Percentiles rank a stretch among this genome's conserved stretches.
Conservation (phyloP, 257 asterid species). For the Solanum piurae region DNA sequence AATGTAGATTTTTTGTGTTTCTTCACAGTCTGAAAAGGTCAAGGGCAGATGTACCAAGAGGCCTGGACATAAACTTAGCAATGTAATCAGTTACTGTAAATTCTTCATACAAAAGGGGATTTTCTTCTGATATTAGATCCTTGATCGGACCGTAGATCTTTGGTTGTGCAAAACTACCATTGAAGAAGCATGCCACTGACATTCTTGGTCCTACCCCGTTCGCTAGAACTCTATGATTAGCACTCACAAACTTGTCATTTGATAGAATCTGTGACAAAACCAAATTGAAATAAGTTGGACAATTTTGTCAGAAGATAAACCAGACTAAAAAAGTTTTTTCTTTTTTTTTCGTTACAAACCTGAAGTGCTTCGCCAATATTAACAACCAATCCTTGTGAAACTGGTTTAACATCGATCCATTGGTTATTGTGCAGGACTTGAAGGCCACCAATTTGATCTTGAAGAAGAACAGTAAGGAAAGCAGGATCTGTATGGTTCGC, state of each 20-base stretch:
- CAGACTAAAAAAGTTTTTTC: neutral
- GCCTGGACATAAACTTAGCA: conserved; percentile 24
- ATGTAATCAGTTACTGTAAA: conserved; percentile 36
- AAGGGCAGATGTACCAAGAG: conserved; percentile 38
- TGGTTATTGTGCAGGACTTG: conserved; percentile 47
- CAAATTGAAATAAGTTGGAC: neutral
- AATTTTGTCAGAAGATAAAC: neutral
- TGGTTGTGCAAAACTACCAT: conserved; percentile 19
- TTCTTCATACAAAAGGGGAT: conserved; percentile 24
- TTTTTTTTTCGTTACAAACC: conserved; percentile 8
- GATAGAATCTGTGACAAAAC: conserved; percentile 33
- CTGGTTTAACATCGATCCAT: conserved; percentile 38
- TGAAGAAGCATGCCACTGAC: conserved; percentile 55
- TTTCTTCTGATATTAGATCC: conserved; percentile 39
- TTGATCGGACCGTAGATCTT: conserved; percentile 39
- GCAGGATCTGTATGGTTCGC: conserved; percentile 61
- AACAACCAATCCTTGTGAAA: conserved; percentile 41
- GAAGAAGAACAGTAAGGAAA: conserved; percentile 54
- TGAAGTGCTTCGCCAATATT: conserved; percentile 69
- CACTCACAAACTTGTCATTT: conserved; percentile 54
- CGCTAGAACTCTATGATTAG: conserved; percentile 51
- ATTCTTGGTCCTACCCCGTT: conserved; percentile 51
- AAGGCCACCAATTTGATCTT: conserved; percentile 67
- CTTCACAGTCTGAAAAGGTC: conserved; percentile 32
- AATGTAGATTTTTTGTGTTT: neutral